Percentiles rank a stretch among this genome's conserved stretches.
Conservation (phyloP, 2,329 filamentous ascomycete species). For the Penicillium sclerotigenum region DNA sequence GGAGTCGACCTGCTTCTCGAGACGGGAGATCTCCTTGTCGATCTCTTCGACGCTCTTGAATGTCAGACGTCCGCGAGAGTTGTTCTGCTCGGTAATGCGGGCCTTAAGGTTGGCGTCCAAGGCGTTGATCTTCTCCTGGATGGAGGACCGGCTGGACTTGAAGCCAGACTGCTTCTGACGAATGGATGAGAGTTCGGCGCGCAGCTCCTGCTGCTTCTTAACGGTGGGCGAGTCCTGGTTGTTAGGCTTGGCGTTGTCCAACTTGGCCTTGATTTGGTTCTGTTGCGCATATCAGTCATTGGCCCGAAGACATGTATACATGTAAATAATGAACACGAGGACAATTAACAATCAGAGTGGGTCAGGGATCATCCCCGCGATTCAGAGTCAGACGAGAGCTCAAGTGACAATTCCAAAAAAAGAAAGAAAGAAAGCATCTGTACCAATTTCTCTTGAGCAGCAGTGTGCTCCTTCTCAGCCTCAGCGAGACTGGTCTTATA, state of each 20-base stretch:
- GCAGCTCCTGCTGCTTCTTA: slow-evolving; percentile 83
- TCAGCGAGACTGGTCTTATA: slow-evolving; percentile 77
- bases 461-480: slow-evolving; percentile 82
- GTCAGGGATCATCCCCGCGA: slow-evolving; percentile 1
- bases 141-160: slow-evolving; percentile 74
- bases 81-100: slow-evolving; percentile 82
- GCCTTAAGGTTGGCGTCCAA: slow-evolving; percentile 86
- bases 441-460: slow-evolving; percentile 69
- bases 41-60: slow-evolving; percentile 89
- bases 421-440: too few relatives aligned
- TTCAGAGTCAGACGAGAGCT: neutral
- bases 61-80: slow-evolving; percentile 70
- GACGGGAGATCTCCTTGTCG: slow-evolving; percentile 72
- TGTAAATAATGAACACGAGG: slow-evolving; percentile 3
- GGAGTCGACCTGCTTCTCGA: slow-evolving; percentile 82
- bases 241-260: slow-evolving; percentile 77
- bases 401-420: neutral
- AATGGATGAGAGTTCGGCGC: slow-evolving; percentile 77
- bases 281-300: slow-evolving; percentile 49
- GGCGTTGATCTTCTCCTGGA: slow-evolving; percentile 87
- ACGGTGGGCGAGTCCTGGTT: slow-evolving; percentile 76
- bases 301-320: slow-evolving; percentile 6
- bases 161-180: slow-evolving; percentile 80
- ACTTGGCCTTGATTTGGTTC: slow-evolving; percentile 84
- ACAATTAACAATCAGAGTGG: slow-evolving; percentile 1